Evolutionary conservation across 306 rosid genomes (phyloP).

Genomic region (Malus domestica): DNA sequence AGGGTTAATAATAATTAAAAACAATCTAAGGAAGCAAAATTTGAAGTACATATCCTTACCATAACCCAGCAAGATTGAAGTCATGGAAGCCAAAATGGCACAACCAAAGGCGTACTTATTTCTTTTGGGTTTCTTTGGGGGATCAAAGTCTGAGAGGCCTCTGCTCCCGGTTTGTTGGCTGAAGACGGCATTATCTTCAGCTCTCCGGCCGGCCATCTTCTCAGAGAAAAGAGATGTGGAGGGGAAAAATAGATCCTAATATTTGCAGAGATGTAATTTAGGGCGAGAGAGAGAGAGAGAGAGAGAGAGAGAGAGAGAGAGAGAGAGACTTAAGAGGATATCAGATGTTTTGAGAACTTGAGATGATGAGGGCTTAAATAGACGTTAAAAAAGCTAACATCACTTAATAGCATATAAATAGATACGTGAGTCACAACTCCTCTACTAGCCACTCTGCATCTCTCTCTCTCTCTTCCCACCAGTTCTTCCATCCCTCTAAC

Average conservation of each 20-base stretch:
- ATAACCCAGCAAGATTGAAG: constrained; percentile 55
- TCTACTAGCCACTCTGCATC: not conserved
- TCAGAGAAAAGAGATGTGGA: not conserved
- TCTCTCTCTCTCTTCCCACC: not conserved
- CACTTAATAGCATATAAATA: not conserved
- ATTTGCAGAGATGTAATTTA: not conserved
- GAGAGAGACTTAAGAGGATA: not conserved
- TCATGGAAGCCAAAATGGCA: constrained; percentile 56
- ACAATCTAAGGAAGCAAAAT: not conserved
- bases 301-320: not conserved
- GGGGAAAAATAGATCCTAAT: not conserved
- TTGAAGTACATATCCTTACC: constrained; percentile 15
- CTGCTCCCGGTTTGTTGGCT: not conserved
- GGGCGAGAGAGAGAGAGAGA: not conserved
- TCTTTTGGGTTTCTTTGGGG: constrained; percentile 35
- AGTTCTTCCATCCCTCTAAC: not conserved
- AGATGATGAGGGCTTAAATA: not conserved
- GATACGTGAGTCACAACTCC: not conserved
- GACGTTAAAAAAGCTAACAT: not conserved
- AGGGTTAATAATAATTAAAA: too few species aligned
- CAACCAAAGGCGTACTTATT: constrained; percentile 49
- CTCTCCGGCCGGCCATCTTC: not conserved
- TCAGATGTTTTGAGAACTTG: not conserved
- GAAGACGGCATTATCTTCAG: not conserved
- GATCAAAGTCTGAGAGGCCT: not conserved